phyloP scores from a whole-genome alignment of 2,329 filamentous ascomycete genomes.

The Aureobasidium uvarum region DNA sequence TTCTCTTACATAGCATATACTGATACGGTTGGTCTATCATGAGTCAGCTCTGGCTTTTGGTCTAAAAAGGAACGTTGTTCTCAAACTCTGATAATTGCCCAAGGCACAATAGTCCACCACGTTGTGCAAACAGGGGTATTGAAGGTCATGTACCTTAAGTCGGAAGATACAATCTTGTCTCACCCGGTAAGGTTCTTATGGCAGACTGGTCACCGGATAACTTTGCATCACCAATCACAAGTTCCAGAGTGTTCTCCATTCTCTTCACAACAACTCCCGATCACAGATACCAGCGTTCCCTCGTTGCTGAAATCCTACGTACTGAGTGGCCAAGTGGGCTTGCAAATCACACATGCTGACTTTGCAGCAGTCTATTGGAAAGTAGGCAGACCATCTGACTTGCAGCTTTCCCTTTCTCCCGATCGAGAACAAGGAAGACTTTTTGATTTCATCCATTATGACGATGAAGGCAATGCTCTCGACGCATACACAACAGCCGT shows the following conservation, averaged over 20 bases:
- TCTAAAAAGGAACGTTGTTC: not conserved
- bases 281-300: not conserved
- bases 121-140: not conserved
- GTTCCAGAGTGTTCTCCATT: not conserved
- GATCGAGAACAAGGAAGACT: not conserved
- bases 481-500: not conserved
- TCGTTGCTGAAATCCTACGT: not conserved
- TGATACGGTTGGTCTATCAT: not conserved
- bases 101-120: not conserved
- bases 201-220: not conserved
- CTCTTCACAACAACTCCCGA: not conserved
- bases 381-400: constrained; percentile 17
- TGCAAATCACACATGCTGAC: not conserved
- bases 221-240: not conserved
- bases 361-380: constrained; percentile 19
- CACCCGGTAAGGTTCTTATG: constrained; percentile 16
- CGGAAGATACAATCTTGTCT: constrained; percentile 8
- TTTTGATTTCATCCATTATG: not conserved
- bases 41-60: not conserved
- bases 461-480: not conserved
- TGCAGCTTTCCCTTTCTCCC: constrained; percentile 10
- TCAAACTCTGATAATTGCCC: not conserved
- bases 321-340: not conserved
- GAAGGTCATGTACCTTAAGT: constrained; percentile 2
- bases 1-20: not conserved